Evolutionary conservation across 805 yeast species (phyloP).

Genomic region (Nakazawaea wickerhamii): DNA sequence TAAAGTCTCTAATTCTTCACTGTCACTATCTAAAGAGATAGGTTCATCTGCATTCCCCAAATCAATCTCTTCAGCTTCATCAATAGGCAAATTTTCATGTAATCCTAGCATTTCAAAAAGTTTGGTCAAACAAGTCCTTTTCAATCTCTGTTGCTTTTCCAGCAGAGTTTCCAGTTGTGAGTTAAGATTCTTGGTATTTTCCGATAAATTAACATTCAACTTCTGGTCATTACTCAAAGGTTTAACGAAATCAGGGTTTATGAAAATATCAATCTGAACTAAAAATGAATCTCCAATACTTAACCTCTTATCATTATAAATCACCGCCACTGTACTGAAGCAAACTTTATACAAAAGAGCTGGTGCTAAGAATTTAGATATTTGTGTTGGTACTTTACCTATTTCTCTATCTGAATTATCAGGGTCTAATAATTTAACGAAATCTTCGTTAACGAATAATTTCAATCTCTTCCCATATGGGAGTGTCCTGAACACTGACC

Average conservation of each 20-base stretch:
- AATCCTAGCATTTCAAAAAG: slow-evolving; percentile 46
- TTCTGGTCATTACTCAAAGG: slow-evolving; percentile 42
- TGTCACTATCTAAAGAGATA: slow-evolving; percentile 14
- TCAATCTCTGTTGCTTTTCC: slow-evolving; percentile 45
- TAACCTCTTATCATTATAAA: slow-evolving; percentile 52
- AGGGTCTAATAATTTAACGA: slow-evolving; percentile 22
- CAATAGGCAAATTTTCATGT: slow-evolving; percentile 12
- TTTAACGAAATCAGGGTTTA: slow-evolving; percentile 41
- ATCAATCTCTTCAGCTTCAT: neutral
- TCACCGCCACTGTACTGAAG: slow-evolving; percentile 49
- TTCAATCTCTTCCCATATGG: slow-evolving; percentile 38
- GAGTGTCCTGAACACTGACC: slow-evolving; percentile 49
- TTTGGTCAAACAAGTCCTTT: slow-evolving; percentile 50
- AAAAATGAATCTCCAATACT: slow-evolving; percentile 74
- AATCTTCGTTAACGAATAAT: slow-evolving; percentile 23
- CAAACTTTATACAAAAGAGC: slow-evolving; percentile 52
- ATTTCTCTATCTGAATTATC: slow-evolving; percentile 45
- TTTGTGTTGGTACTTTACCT: slow-evolving; percentile 70
- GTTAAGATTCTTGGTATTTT: neutral
- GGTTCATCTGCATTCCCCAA: slow-evolving; percentile 13
- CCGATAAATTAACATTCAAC: neutral
- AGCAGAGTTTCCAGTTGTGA: slow-evolving; percentile 42
- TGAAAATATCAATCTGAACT: slow-evolving; percentile 61
- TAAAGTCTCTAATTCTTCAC: neutral
- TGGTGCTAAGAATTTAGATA: slow-evolving; percentile 62